These are phyloP conservation scores for Diospyros kaki DNA, from an alignment of 148 eudicot genomes.

Conservation along the genomic window DNA sequence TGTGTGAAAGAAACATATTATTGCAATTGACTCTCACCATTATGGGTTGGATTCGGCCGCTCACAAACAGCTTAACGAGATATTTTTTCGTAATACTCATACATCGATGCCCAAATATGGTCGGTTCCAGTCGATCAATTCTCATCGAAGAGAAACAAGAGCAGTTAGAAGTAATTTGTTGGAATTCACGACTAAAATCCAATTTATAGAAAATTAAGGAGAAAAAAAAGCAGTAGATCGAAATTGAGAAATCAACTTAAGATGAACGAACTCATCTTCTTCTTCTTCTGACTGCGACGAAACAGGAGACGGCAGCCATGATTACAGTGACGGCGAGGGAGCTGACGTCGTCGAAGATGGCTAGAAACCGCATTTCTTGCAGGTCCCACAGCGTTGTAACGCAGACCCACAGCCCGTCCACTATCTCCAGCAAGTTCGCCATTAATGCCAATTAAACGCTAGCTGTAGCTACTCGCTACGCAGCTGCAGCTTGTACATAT, in stretches of 20 bases:
- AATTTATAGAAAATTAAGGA: not conserved
- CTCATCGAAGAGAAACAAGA: too few species aligned
- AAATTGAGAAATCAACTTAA: not conserved
- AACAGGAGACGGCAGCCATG: conserved; percentile 21
- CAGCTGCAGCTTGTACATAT: not conserved
- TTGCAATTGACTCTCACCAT: too few species aligned
- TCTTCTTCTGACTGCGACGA: conserved; percentile 9
- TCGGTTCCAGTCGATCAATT: too few species aligned
- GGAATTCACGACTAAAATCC: too few species aligned
- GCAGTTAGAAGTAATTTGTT: not conserved
- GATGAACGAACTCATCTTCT: not conserved
- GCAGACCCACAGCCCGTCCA: conserved; percentile 23
- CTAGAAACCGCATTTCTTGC: conserved; percentile 34
- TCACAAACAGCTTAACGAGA: too few species aligned
- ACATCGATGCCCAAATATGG: too few species aligned
- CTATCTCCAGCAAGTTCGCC: not conserved
- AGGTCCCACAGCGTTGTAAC: conserved; percentile 31
- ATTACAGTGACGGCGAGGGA: conserved; percentile 8
- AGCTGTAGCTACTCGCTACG: not conserved
- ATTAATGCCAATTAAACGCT: not conserved
- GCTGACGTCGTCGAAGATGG: conserved; percentile 16
- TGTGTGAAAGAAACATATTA: too few species aligned
- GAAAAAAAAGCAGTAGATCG: not conserved
- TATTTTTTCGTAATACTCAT: too few species aligned
- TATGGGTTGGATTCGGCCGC: too few species aligned